Percentiles rank a stretch among this genome's conserved stretches.
Conservation (phyloP, 2,329 filamentous ascomycete species). For the Apiospora arundinis region DNA sequence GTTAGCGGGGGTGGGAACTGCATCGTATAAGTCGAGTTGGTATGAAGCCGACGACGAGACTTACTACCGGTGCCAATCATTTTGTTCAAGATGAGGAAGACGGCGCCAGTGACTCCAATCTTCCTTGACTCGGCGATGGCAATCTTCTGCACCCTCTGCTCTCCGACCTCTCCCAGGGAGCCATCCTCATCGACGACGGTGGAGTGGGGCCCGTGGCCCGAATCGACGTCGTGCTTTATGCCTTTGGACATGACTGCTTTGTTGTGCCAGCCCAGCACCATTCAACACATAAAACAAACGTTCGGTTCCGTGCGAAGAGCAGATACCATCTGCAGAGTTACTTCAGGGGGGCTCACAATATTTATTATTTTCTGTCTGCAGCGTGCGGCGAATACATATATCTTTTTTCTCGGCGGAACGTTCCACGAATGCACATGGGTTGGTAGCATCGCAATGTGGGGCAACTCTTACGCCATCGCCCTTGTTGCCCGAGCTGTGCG, state of each 20-base stretch:
- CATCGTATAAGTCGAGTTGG: background rate
- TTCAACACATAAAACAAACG: background rate
- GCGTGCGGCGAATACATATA: background rate
- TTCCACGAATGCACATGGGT: background rate
- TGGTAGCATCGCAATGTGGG: conserved; percentile 14
- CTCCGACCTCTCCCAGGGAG: background rate
- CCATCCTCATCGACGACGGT: background rate
- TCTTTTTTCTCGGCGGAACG: background rate
- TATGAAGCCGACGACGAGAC: conserved; percentile 30
- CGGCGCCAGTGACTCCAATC: conserved; percentile 58
- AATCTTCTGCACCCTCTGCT: conserved; percentile 27
- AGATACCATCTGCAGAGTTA: too few species aligned
- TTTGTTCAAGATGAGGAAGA: conserved; percentile 63
- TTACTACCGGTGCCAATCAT: conserved; percentile 65
- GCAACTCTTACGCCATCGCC: conserved; percentile 14
- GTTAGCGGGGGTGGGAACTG: background rate
- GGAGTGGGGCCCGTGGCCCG: background rate
- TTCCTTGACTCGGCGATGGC: conserved; percentile 46
- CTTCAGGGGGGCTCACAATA: background rate
- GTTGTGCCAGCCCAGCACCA: background rate
- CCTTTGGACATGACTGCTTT: background rate
- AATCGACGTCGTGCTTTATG: background rate
- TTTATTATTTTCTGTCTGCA: background rate
- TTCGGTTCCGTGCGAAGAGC: background rate
- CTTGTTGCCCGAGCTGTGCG: background rate